These are phyloP conservation scores for Alliaria petiolata DNA, from an alignment of 345 rosid species.

Conservation along the genomic window DNA sequence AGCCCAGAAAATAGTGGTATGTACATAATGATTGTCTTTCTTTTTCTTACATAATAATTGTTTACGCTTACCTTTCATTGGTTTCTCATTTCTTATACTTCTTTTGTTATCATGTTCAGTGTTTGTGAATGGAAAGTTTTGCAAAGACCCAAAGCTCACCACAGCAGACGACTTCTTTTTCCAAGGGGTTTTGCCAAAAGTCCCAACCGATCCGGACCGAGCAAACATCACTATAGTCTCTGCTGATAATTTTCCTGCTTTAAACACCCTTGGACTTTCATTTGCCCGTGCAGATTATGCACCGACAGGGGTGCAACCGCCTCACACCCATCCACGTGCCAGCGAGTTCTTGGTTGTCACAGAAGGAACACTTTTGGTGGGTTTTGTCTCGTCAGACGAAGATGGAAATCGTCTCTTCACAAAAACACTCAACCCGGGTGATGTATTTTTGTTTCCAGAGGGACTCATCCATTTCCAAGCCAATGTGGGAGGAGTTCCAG, in stretches of 20 bases:
- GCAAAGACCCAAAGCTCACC: conserved; percentile 13
- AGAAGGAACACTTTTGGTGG: background rate
- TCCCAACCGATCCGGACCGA: background rate
- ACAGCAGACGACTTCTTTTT: conserved; percentile 6
- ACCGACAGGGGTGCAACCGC: background rate
- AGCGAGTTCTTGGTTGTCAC: conserved; percentile 4
- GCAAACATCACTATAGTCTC: background rate
- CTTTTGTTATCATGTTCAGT: background rate
- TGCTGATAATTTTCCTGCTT: background rate
- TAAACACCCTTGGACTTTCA: conserved; percentile 23
- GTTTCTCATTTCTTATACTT: background rate
- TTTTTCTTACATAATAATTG: background rate
- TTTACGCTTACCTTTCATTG: background rate
- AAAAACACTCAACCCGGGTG: background rate
- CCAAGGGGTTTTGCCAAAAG: background rate
- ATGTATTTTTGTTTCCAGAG: conserved; percentile 16
- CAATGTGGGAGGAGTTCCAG: background rate
- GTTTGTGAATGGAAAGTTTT: conserved; percentile 16
- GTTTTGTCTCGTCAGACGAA: conserved; percentile 7
- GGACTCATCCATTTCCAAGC: conserved; percentile 19
- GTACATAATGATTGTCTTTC: background rate
- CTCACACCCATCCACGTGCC: conserved; percentile 34
- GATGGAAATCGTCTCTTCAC: background rate
- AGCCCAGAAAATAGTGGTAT: background rate
- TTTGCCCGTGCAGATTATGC: background rate